phyloP scores from a whole-genome alignment of 208 protist genomes.

The Acanthamoeba triangularis region DNA sequence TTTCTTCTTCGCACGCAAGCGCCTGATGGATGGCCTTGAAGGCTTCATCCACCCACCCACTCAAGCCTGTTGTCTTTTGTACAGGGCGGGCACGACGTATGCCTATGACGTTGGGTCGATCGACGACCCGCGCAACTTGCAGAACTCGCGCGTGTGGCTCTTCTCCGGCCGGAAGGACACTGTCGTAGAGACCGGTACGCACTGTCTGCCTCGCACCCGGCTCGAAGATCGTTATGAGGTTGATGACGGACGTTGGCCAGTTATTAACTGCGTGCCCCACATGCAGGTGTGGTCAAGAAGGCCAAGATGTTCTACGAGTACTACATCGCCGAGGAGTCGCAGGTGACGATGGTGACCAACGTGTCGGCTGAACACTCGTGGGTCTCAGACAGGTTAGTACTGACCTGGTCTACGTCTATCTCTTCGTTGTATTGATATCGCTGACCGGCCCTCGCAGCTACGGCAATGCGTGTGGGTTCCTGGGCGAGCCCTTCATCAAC shows the following conservation, averaged over 20 bases:
- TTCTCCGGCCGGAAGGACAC: conserved; percentile 46
- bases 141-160: conserved; percentile 22
- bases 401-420: background rate
- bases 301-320: conserved; percentile 63
- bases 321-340: background rate
- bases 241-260: no score
- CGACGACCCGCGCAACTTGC: background rate
- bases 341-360: conserved; percentile 31
- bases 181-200: background rate
- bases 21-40: background rate
- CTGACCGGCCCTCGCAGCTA: background rate
- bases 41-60: background rate
- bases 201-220: background rate
- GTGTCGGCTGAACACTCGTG: conserved; percentile 15
- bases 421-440: background rate
- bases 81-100: conserved; percentile 12
- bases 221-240: no score
- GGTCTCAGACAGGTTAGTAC: conserved; percentile 14
- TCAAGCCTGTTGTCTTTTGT: background rate
- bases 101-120: conserved; percentile 35
- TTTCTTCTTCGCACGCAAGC: background rate
- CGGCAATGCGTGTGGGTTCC: background rate
- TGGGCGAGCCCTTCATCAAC: conserved; percentile 16
- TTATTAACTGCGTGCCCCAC: background rate
- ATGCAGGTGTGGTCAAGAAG: conserved; percentile 36